Evolutionary conservation across 2,329 filamentous ascomycete species (phyloP), one percentile per base, ranked within the genome.

Genomic region (Penicillium sp.): DNA sequence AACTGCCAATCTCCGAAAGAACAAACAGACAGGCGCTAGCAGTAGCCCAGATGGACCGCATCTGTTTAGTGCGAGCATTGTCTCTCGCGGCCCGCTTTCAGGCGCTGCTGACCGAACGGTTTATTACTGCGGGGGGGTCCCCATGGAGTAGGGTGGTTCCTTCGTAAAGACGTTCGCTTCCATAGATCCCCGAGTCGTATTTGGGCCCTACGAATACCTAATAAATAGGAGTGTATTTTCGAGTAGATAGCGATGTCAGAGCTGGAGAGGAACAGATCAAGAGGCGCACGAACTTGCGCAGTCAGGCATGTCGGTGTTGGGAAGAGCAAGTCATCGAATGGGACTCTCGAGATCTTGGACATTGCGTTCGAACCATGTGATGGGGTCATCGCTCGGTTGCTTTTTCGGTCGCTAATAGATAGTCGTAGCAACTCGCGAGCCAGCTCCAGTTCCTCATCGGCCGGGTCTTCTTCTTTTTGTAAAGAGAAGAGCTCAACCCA

Each of bases 21-120:
- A 98, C 90, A 76, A 96, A 97, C 4, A 96, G 85, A 1, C 91
- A 89, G 2, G 92, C 90, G 68, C 90, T 92, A 65, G 90, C 89
- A 0, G 91, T 96, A 0, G 92, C 93, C 95, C 95, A 99, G 1
- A 93, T 85, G 61, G 87, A 89, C 16, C 95, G 86, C 82, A 96
- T 89, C 0, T 85, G 83, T 33, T 82, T 80, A 4, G 84, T 82
- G 19, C 93, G 83, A 16, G 78, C 71, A 26, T 85, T 85, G 63
- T 87, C 85, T 50, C 64, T 84, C 77, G 27, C 92, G 84, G 11
- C 90, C 82, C 23, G 84, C 77, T 26, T 78, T 79, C 16, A 91
- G 82, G 59, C 85, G 83, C 19, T 82, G 80, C 57, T 85, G 81
- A 1, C 88, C 88, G 33, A 81, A 80, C 29, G 80, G 78, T 19